Base-by-base conservation (phyloP, 805 yeast genomes). In the Scheffersomyces amazonensis region DNA sequence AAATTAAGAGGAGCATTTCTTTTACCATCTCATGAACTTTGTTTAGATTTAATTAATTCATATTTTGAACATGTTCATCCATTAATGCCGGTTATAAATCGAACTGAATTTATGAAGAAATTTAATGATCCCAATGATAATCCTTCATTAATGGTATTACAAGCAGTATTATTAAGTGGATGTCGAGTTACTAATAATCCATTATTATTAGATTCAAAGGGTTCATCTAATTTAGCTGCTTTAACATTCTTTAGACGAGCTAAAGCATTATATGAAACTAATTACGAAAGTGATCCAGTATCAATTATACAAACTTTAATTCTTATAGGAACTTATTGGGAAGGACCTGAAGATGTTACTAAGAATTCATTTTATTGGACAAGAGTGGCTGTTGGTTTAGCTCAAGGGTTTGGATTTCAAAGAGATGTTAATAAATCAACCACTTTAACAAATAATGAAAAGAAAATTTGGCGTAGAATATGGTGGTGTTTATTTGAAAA, bases 401-500 rank as follows among this genome's bases (percentile, higher is more conserved):
- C 90, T 2, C 89, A 83, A 53, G 84, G 86, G 10, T 73, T 79
- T 51, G 95, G 95, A 1, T 66, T 87, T 47, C 93, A 87, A 56
- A 69, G 87, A 45, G 76, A 70, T 43, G 70, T 76, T 29, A 60
- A 66, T 16, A 57, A 53, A 19, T 59, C 74, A 34, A 57, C 73
- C 20, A 56, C 55, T 13, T 54, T 69, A 16, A 70, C 75, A 34
- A 50, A 60, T 18, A 39, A 58, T 34, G 64, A 68, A 31, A 64
- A 63, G 48, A 75, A 75, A 42, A 54, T 80, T 28, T 79, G 83
- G 73, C 73, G 82, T 47, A 66, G 89, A 31, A 68, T 83, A 11
- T 86, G 89, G 87, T 86, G 95, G 95, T 69, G 79, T 44, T 60
- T 87, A 16, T 82, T 81, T 55, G 76, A 78, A 41, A 80, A 86